Evolutionary conservation across 495 filamentous ascomycete genomes (phyloP), one percentile per base, ranked within the genome.

Genomic region (Aspergillus taichungensis): DNA sequence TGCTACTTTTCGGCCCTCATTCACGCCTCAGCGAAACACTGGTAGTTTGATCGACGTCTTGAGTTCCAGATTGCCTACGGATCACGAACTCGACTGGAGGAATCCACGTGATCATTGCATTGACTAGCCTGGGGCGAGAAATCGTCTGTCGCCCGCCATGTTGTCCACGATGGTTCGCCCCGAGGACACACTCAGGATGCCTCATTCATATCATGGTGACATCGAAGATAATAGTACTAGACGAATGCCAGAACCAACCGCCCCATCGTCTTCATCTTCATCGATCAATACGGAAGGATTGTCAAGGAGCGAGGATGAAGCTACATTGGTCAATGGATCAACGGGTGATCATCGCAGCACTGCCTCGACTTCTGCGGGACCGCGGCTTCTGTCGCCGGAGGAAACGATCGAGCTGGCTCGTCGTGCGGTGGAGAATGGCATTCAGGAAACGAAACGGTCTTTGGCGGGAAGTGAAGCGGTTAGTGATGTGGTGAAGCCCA

Each of bases 401-500:
- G 73, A 78, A 45, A 74, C 69, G 1, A 63, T 76, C 37, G 71
- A 74, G 27, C 67, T 86, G 18, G 82, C 80, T 36, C 72, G 74
- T 32, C 73, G 80, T 32, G 77, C 80, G 3, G 83, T 88, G 62
- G 76, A 82, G 38, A 74, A 68, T 57, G 84, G 83, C 5, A 73
- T 81, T 13, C 72, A 79, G 52, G 82, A 85, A 50, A 82, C 79
- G 34, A 80, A 84, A 56, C 79, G 76, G 24, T 80, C 83, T 45
- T 71, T 79, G 13, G 78, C 81, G 33, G 82, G 82, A 43, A 80
- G 74, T 31, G 82, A 82, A 44, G 80, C 75, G 42, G 77, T 85
- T 13, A 82, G 75, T 44, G 79, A 77, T 60, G 80, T 78, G 12
- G 71, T 87, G 42, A 84, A 86, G 63, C 78, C 73, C 13, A 88